A percentile compares a stretch with the other conserved stretches of the same genome.
Conservation (phyloP, 2,329 filamentous ascomycete species). For the Fusarium transvaalense region DNA sequence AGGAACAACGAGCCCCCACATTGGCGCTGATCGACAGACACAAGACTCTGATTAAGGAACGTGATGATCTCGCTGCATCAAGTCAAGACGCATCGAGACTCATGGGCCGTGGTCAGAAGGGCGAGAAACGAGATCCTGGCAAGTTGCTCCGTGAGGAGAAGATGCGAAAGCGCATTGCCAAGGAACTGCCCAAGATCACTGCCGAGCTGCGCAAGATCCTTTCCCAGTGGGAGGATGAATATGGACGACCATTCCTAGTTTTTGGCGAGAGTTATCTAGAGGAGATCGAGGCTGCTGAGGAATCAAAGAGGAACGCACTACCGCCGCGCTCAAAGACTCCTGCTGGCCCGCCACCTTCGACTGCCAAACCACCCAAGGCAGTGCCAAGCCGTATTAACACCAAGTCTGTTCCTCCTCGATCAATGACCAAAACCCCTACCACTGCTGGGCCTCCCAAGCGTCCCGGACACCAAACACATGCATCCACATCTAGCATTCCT, state of each 20-base stretch:
- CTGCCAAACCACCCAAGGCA: conserved; percentile 55
- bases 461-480: conserved; percentile 37
- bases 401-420: conserved; percentile 55
- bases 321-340: conserved; percentile 77
- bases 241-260: conserved; percentile 91
- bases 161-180: conserved; percentile 96
- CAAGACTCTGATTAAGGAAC: conserved; percentile 83
- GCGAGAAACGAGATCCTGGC: conserved; percentile 93
- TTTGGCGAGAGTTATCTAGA: conserved; percentile 94
- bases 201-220: conserved; percentile 85
- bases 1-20: conserved; percentile 87
- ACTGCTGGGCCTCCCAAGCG: conserved; percentile 53
- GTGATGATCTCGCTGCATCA: conserved; percentile 87
- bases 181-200: conserved; percentile 93
- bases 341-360: conserved; percentile 66
- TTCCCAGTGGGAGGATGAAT: conserved; percentile 92
- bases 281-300: conserved; percentile 74
- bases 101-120: conserved; percentile 91
- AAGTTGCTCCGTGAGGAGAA: conserved; percentile 96
- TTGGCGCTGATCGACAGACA: conserved; percentile 87
- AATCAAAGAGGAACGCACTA: conserved; percentile 65
- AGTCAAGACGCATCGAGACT: conserved; percentile 95
- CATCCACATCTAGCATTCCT: conserved; percentile 42
- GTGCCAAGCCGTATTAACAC: conserved; percentile 45
- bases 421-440: conserved; percentile 68